These are phyloP conservation scores for Porphyrellus cyaneotinctus DNA, from an alignment of 768 basidiomycete genomes.

Conservation along the genomic window DNA sequence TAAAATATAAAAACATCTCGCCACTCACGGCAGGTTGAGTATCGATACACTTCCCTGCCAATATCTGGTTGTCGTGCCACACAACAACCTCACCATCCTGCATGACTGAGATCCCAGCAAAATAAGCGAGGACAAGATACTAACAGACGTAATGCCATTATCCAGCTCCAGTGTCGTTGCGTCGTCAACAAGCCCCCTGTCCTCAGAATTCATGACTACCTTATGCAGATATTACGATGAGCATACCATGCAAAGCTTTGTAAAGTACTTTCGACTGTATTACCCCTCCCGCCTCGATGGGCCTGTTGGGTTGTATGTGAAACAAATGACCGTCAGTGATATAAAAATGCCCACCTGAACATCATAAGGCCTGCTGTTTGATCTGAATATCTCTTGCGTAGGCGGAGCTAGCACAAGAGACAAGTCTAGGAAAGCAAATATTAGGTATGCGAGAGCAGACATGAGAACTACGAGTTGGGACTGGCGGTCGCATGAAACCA, in stretches of 20 bases:
- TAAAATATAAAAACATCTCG: background rate
- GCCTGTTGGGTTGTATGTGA: conserved; percentile 39
- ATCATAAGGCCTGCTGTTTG: conserved; percentile 39
- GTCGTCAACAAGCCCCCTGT: conserved; percentile 71
- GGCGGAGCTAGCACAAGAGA: conserved; percentile 26
- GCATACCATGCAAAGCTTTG: conserved; percentile 72
- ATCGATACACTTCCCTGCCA: conserved; percentile 61
- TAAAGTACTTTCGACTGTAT: conserved; percentile 67
- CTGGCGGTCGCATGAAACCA: background rate
- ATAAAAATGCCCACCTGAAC: conserved; percentile 40
- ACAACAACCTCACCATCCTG: conserved; percentile 76
- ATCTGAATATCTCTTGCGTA: conserved; percentile 23
- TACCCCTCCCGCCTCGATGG: conserved; percentile 74
- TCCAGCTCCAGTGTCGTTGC: conserved; percentile 76
- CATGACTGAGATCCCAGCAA: conserved; percentile 5
- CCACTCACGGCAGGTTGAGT: conserved; percentile 56
- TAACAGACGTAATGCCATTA: conserved; percentile 69
- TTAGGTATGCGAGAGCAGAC: conserved; percentile 11
- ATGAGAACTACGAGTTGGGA: conserved; percentile 9
- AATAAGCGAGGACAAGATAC: background rate
- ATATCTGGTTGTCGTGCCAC: conserved; percentile 75
- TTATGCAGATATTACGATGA: conserved; percentile 8
- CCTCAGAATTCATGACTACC: conserved; percentile 5
- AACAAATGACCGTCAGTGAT: background rate
- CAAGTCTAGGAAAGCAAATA: background rate